Evolutionary conservation across 345 rosid species (phyloP).

Genomic region (Syzygium aromaticum): DNA sequence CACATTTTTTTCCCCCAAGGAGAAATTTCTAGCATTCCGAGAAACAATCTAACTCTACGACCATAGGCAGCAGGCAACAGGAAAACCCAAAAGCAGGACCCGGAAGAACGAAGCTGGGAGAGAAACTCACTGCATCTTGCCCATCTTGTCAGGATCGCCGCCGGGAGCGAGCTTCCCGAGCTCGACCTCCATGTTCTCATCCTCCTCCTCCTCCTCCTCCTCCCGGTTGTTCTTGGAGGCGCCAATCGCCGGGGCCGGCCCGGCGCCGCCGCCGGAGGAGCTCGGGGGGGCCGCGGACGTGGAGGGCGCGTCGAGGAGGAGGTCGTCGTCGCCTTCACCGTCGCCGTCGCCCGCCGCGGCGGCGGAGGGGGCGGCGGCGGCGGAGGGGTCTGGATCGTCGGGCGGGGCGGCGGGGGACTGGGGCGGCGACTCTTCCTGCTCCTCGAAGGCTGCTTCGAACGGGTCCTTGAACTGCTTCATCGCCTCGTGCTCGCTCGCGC

Average conservation of each 20-base stretch:
- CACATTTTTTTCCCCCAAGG: not conserved
- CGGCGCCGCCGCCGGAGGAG: not conserved
- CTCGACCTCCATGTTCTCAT: slow-evolving; percentile 87
- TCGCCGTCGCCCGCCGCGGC: not conserved
- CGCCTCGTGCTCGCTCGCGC: not conserved
- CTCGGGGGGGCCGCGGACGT: slow-evolving; percentile 7
- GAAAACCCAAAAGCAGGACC: not conserved
- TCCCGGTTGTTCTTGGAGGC: slow-evolving; percentile 33
- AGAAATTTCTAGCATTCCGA: not conserved
- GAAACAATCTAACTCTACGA: not conserved
- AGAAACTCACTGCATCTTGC: slow-evolving; percentile 76
- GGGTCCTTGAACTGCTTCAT: slow-evolving; percentile 94
- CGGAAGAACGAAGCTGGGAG: not conserved
- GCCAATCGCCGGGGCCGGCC: not conserved
- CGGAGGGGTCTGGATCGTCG: slow-evolving; percentile 25
- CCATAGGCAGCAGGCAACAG: not conserved
- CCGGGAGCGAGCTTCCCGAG: slow-evolving; percentile 60
- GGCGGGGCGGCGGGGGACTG: slow-evolving; percentile 43
- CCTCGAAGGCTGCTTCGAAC: slow-evolving; percentile 81
- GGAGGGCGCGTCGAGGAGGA: slow-evolving; percentile 4
- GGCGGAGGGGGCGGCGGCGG: not conserved
- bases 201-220: slow-evolving; percentile 77
- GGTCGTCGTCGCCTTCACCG: slow-evolving; percentile 7
- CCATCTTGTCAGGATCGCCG: slow-evolving; percentile 77
- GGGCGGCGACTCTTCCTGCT: slow-evolving; percentile 65